These are phyloP conservation scores for Penstemon barbatus DNA, from an alignment of 257 asterid genomes.

Conservation along the genomic window DNA sequence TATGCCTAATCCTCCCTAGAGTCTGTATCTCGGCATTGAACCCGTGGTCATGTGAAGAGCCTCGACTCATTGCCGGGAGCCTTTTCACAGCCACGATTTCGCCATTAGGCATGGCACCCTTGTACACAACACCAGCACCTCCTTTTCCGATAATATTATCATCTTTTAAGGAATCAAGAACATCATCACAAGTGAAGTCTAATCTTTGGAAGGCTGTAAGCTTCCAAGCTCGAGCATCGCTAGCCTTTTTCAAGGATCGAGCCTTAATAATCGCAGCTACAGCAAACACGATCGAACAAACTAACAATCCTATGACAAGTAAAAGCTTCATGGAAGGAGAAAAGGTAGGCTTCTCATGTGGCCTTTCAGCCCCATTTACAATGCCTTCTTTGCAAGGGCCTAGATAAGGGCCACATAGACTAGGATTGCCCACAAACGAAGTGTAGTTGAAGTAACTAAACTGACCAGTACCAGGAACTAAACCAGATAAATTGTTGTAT, in stretches of 20 bases:
- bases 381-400: slow-evolving; percentile 81
- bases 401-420: slow-evolving; percentile 88
- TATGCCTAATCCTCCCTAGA: slow-evolving; percentile 88
- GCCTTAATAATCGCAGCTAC: slow-evolving; percentile 90
- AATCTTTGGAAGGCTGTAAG: slow-evolving; percentile 92
- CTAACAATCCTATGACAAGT: slow-evolving; percentile 77
- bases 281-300: slow-evolving; percentile 85
- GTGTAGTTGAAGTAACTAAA: slow-evolving; percentile 86
- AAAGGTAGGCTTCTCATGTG: slow-evolving; percentile 59
- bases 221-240: slow-evolving; percentile 88
- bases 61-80: slow-evolving; percentile 79
- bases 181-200: slow-evolving; percentile 84
- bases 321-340: slow-evolving; percentile 83
- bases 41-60: slow-evolving; percentile 92
- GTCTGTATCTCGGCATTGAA: slow-evolving; percentile 96
- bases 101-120: slow-evolving; percentile 76
- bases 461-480: slow-evolving; percentile 89
- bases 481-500: slow-evolving; percentile 82
- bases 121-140: slow-evolving; percentile 93
- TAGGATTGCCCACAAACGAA: slow-evolving; percentile 79
- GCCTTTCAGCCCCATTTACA: slow-evolving; percentile 46
- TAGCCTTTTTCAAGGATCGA: slow-evolving; percentile 72
- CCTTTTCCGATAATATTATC: slow-evolving; percentile 95
- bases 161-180: slow-evolving; percentile 77
- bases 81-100: slow-evolving; percentile 87